Evolutionary conservation across 2,329 filamentous ascomycete species (phyloP).

Genomic region (Coleophoma cylindrospora): DNA sequence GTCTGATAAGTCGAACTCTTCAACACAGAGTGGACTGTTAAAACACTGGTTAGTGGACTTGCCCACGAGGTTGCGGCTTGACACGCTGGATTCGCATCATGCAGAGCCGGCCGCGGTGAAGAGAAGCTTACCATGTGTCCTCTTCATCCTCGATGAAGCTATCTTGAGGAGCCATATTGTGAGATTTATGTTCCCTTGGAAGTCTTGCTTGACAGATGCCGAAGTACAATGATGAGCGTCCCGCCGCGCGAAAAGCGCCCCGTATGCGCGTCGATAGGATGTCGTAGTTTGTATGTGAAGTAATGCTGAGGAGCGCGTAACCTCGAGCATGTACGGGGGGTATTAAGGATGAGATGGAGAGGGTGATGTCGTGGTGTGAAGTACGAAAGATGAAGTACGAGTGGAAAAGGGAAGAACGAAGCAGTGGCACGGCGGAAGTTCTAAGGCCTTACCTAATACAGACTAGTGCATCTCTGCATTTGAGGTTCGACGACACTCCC

Average conservation of each 20-base stretch:
- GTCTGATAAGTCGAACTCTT: slow-evolving; percentile 97
- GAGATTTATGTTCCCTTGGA: not conserved
- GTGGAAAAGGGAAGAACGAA: not conserved
- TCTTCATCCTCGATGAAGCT: slow-evolving; percentile 69
- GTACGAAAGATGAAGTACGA: not conserved
- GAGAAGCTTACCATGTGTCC: slow-evolving; percentile 54
- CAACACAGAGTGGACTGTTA: slow-evolving; percentile 87
- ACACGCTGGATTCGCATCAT: too few relatives aligned
- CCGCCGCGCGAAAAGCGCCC: too few relatives aligned
- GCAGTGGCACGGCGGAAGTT: not conserved
- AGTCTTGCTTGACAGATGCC: too few relatives aligned
- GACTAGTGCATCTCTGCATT: not conserved
- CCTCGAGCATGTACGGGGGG: not conserved
- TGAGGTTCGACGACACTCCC: not conserved
- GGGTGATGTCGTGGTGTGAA: not conserved
- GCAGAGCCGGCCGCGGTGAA: too few relatives aligned
- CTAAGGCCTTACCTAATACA: not conserved
- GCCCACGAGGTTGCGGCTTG: not conserved
- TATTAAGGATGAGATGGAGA: not conserved
- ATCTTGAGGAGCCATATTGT: slow-evolving; percentile 60
- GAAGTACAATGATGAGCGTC: too few relatives aligned
- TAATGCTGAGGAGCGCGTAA: not conserved
- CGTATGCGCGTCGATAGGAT: not conserved
- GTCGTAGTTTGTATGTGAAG: not conserved
- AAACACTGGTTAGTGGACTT: not conserved